phyloP scores from a whole-genome alignment of 176 grass and related monocot species.

The Paspalum notatum region DNA sequence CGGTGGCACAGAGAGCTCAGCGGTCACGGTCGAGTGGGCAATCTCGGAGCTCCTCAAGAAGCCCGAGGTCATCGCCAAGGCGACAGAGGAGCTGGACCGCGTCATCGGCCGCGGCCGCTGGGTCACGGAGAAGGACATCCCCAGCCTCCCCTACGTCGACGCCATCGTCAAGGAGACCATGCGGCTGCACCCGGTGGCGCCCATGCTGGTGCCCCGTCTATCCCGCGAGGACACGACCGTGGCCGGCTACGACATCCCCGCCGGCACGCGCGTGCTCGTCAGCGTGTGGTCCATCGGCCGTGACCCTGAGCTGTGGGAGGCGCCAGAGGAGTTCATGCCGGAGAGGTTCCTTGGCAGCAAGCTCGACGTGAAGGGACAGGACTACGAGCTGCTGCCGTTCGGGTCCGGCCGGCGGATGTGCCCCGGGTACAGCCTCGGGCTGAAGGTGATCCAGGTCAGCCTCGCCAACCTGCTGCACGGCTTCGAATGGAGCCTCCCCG shows the following conservation, averaged over 20 bases:
- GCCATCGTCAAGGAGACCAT: slow-evolving; percentile 66
- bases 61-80: slow-evolving; percentile 51
- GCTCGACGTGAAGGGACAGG: slow-evolving; percentile 63
- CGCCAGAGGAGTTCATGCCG: slow-evolving; percentile 50
- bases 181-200: slow-evolving; percentile 64
- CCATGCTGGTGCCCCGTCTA: slow-evolving; percentile 46
- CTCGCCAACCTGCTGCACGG: slow-evolving; percentile 63
- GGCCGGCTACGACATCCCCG: slow-evolving; percentile 51
- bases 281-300: slow-evolving; percentile 63
- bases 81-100: slow-evolving; percentile 61
- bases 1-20: slow-evolving; percentile 60
- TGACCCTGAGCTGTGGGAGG: slow-evolving; percentile 50
- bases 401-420: slow-evolving; percentile 61
- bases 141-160: slow-evolving; percentile 45
- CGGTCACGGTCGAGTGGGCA: slow-evolving; percentile 38
- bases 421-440: slow-evolving; percentile 59
- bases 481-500: slow-evolving; percentile 53
- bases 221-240: slow-evolving; percentile 37
- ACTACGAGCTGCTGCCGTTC: slow-evolving; percentile 64
- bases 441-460: slow-evolving; percentile 65
- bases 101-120: slow-evolving; percentile 54
- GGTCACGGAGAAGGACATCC: slow-evolving; percentile 63
- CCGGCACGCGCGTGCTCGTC: slow-evolving; percentile 53
- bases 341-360: slow-evolving; percentile 49
- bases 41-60: slow-evolving; percentile 50